Percentiles rank a stretch among this genome's conserved stretches.
Conservation (phyloP, 805 yeast species). For the Schwanniomyces sp. region DNA sequence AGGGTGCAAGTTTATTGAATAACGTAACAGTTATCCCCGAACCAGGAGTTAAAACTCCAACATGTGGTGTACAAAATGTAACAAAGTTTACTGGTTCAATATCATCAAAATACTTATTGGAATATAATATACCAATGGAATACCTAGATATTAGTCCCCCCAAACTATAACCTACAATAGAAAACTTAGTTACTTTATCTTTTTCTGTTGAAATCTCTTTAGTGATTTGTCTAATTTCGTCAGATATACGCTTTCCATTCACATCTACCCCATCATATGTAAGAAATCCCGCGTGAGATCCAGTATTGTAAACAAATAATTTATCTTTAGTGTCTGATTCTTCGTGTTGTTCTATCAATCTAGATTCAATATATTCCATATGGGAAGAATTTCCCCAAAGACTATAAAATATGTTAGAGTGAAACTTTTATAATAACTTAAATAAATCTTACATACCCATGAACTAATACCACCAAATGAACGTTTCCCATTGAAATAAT, state of each 20-base stretch:
- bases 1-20: constrained; percentile 66
- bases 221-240: constrained; percentile 50
- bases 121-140: constrained; percentile 49
- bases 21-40: constrained; percentile 45
- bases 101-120: constrained; percentile 49
- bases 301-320: constrained; percentile 50
- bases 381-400: constrained; percentile 79
- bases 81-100: constrained; percentile 60
- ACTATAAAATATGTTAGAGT: constrained; percentile 9
- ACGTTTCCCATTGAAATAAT: constrained; percentile 22
- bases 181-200: constrained; percentile 33
- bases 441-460: constrained; percentile 52
- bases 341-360: constrained; percentile 31
- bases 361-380: constrained; percentile 57
- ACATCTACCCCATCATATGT: constrained; percentile 88
- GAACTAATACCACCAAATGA: constrained; percentile 72
- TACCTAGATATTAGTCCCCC: constrained; percentile 45
- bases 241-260: constrained; percentile 73
- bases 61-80: constrained; percentile 60
- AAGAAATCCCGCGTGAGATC: constrained; percentile 66
- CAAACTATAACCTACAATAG: constrained; percentile 41
- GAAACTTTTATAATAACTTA: not conserved
- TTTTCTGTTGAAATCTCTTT: constrained; percentile 6
- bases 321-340: constrained; percentile 10
- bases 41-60: constrained; percentile 58